A percentile compares a stretch with the other conserved stretches of the same genome.
phyloP scores from a whole-genome alignment of 1,139 yeast species.

The Pichia inconspicua region DNA sequence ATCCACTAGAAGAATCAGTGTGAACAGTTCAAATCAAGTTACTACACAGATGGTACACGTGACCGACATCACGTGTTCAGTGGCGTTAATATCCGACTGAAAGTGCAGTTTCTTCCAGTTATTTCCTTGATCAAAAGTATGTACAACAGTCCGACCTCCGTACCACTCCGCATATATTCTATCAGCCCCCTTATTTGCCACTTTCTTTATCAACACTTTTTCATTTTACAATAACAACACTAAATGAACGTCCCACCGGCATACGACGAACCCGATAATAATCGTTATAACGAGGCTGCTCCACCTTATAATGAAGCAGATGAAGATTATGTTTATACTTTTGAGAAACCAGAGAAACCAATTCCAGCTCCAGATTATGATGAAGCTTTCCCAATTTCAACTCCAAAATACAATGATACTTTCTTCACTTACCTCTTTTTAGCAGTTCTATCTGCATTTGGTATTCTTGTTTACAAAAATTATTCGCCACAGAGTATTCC shows the following conservation, averaged over 20 bases:
- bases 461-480: slow-evolving; percentile 5
- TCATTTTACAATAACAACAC: not conserved
- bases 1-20: too few relatives aligned
- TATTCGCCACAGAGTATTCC: slow-evolving; percentile 6
- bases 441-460: slow-evolving; percentile 27
- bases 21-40: too few relatives aligned
- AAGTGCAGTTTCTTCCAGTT: too few relatives aligned
- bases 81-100: too few relatives aligned
- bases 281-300: not conserved
- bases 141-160: too few relatives aligned
- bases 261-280: slow-evolving; percentile 8
- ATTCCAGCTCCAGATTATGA: slow-evolving; percentile 42
- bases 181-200: not conserved
- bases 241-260: slow-evolving; percentile 1
- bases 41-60: too few relatives aligned
- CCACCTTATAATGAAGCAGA: slow-evolving; percentile 1
- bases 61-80: too few relatives aligned
- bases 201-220: not conserved
- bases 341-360: slow-evolving; percentile 26
- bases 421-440: slow-evolving; percentile 62
- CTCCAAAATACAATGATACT: slow-evolving; percentile 68
- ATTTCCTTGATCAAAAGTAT: too few relatives aligned
- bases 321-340: slow-evolving; percentile 19
- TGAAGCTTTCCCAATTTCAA: slow-evolving; percentile 56
- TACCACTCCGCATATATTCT: not conserved